Percentiles rank a stretch among this genome's conserved stretches.
These are phyloP conservation scores for Diaporthe ilicicola DNA, from an alignment of 2,329 filamentous ascomycete species.

Conservation along the genomic window DNA sequence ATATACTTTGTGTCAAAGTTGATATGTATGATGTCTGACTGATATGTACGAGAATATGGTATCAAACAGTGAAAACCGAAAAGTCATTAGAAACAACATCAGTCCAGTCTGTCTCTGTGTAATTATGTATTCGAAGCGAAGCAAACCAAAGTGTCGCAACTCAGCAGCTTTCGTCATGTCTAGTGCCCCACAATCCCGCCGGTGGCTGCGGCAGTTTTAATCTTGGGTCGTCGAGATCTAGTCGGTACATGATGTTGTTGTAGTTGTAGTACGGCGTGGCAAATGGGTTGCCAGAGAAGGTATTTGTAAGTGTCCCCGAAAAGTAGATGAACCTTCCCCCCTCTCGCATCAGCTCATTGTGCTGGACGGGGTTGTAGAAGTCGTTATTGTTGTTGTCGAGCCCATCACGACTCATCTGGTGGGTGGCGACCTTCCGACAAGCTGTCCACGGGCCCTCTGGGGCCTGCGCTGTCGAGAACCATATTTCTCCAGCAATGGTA, in stretches of 20 bases:
- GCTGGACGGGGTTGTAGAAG: slow-evolving; percentile 32
- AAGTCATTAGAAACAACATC: background rate
- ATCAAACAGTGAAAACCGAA: no score
- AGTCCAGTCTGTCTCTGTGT: background rate
- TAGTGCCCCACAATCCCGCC: slow-evolving; percentile 22
- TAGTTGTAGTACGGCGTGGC: slow-evolving; percentile 32
- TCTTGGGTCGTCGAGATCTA: slow-evolving; percentile 26
- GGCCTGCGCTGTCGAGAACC: slow-evolving; percentile 25
- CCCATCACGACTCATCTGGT: slow-evolving; percentile 28
- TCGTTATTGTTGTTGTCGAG: slow-evolving; percentile 29
- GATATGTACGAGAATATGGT: no score
- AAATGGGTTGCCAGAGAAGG: slow-evolving; percentile 31
- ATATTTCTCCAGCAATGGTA: slow-evolving; percentile 30
- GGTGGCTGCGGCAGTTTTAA: slow-evolving; percentile 20
- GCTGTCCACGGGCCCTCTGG: slow-evolving; percentile 30
- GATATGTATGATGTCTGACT: no score
- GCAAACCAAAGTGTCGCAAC: background rate
- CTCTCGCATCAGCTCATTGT: slow-evolving; percentile 28
- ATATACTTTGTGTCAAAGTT: no score
- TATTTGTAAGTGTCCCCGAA: slow-evolving; percentile 31
- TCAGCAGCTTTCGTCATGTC: slow-evolving; percentile 6
- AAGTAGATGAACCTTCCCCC: slow-evolving; percentile 30
- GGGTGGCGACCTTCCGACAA: slow-evolving; percentile 30
- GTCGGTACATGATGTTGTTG: slow-evolving; percentile 34
- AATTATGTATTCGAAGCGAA: background rate